phyloP scores from a whole-genome alignment of 148 eudicot genomes.

The Chenopodium album region DNA sequence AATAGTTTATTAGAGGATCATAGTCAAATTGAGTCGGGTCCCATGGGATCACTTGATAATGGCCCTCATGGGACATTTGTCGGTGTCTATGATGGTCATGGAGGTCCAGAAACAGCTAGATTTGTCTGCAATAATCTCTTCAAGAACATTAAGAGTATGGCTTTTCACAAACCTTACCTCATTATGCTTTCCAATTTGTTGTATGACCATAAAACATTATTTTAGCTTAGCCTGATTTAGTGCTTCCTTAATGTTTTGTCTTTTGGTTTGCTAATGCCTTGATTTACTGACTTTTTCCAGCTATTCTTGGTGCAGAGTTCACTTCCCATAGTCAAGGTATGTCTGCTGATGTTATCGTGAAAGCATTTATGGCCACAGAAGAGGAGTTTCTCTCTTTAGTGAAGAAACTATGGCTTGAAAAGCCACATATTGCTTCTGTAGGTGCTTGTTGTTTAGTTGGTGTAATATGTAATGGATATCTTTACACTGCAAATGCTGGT shows the following conservation, averaged over 20 bases:
- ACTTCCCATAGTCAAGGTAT: constrained; percentile 57
- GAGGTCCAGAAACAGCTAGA: constrained; percentile 73
- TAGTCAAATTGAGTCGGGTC: constrained; percentile 74
- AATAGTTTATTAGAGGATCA: constrained; percentile 71
- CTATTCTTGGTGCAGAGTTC: constrained; percentile 62
- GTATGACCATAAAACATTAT: background rate
- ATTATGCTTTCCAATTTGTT: background rate
- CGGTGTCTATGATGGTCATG: constrained; percentile 88
- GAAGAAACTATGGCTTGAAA: constrained; percentile 50
- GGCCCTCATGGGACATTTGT: constrained; percentile 77
- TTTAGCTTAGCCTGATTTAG: constrained; percentile 20
- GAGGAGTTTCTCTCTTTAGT: constrained; percentile 67
- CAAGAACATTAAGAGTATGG: constrained; percentile 58
- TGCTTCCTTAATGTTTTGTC: background rate
- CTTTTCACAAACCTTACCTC: background rate
- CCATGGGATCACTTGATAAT: constrained; percentile 45
- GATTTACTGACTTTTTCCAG: constrained; percentile 40
- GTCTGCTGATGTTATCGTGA: constrained; percentile 62
- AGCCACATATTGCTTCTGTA: constrained; percentile 79
- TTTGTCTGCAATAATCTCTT: constrained; percentile 56
- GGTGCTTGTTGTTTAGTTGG: constrained; percentile 88
- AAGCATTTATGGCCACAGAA: constrained; percentile 71
- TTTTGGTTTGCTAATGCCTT: constrained; percentile 20
- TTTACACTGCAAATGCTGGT: constrained; percentile 81
- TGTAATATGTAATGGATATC: constrained; percentile 53